Base-by-base conservation (phyloP, 2,329 filamentous ascomycete species). In the Colletotrichum lupini region DNA sequence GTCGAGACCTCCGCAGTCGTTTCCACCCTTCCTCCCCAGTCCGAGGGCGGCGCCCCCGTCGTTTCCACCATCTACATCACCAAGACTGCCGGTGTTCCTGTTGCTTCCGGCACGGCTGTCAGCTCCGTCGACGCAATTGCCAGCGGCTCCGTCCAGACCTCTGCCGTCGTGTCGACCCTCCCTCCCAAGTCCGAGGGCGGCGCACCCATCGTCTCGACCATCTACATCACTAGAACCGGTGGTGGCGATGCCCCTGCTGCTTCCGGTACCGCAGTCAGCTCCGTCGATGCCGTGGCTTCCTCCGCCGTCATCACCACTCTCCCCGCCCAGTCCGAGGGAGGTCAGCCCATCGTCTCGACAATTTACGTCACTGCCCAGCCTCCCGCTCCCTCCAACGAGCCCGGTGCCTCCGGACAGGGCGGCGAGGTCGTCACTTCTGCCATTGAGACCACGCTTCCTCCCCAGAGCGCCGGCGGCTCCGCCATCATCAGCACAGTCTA, bases 271-370 rank as follows among this genome's bases (percentile, higher is more conserved):
- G 49, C 63, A 2, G 53, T 73, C 49, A 68, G 59, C 52, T 72
- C 69, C 32, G 55, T 64, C 59, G 64, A 68, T 32, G 67, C 63
- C n/a, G 37, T 72, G 16, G 57, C 66, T 19, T 35, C 49, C 19
- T 64, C 73, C 16, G 63, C 68, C 5, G 57, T 72, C 5, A 57
- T 72, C 9, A 68, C 64, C 2, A 72, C 69, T 2, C 46, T 72
- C 24, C 69, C 69, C 4, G 69, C 58, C 22, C 46, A 68, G 49
- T 37, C 46, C 5, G 42, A 24, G 3, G 65, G 65, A 3, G 65
- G 37, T 22, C 28, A 42, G 26, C 24, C 55, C 7, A 53, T 52
- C 5, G 65, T 67, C 8, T 35, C 56, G 3, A 67, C 65, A 5
- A 49, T 67, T 30, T 67, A 37, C 42, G 42, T 67, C 56, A 60